phyloP scores from a whole-genome alignment of 1,284 basidiomycete genomes.

The Pisolithus thermaeus region DNA sequence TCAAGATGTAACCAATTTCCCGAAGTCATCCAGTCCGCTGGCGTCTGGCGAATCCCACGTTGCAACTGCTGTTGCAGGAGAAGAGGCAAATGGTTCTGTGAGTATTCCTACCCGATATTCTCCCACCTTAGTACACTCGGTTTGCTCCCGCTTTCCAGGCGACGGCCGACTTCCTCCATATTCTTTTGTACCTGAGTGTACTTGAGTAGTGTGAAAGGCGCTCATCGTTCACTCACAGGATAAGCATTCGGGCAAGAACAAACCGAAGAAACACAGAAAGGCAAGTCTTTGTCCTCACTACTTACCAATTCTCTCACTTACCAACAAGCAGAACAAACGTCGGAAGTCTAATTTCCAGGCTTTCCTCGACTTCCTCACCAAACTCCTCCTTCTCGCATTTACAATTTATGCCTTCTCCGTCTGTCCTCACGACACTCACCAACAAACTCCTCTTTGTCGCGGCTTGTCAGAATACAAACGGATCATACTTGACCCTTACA shows the following conservation, averaged over 20 bases:
- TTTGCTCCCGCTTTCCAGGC: no score
- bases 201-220: neutral
- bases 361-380: constrained; percentile 44
- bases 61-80: constrained; percentile 3
- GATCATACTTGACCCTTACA: constrained; percentile 58
- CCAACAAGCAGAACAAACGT: constrained; percentile 22
- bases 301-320: neutral
- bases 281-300: constrained; percentile 3
- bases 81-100: constrained; percentile 17
- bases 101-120: constrained; percentile 9
- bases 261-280: constrained; percentile 13
- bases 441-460: constrained; percentile 51
- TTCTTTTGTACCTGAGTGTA: no score
- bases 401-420: constrained; percentile 50
- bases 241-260: constrained; percentile 15
- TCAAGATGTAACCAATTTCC: constrained; percentile 6
- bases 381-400: constrained; percentile 46
- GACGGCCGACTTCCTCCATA: no score
- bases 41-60: constrained; percentile 2
- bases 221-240: constrained; percentile 23
- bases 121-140: no score
- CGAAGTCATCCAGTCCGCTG: constrained; percentile 8
- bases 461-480: constrained; percentile 52
- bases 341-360: constrained; percentile 23
- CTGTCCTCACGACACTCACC: constrained; percentile 46